Base-by-base conservation (phyloP, 306 rosid species). In the Quercus bicolor region DNA sequence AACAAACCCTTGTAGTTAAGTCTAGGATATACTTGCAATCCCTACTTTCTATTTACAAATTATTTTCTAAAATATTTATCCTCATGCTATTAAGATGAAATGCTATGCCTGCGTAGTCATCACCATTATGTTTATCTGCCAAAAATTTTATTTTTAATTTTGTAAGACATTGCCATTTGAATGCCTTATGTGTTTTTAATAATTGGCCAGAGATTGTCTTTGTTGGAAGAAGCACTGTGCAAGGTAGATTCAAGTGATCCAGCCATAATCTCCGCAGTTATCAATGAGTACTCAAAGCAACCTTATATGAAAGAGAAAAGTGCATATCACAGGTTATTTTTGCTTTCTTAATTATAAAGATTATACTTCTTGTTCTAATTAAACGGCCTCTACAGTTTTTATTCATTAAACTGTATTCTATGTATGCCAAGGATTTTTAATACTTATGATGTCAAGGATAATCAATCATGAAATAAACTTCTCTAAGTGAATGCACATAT, bases 141-240 rank as follows among this genome's bases (percentile, higher is more conserved):
- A 37, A 20, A 70, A 55, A 56, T 79, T 68, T 65, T 70, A 11
- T 48, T 48, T 13, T 48, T 48, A 10, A 6, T 12, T 48, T 48
- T 48, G 53, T 48, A 12, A 3, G 3, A 48, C 18, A 19, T 21
- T 70, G 80, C 80, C 26, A 45, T 43, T 83, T 28, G 56, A 81
- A 43, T 70, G 15, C 52, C 14, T 54, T 29, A 10, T 80, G 53
- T 71, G 81, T 68, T 72, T 80, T 70, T 75, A 12, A 74, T 84
- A 80, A 28, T 55, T 81, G 68, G 5, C 79, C 89, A 92, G 98
- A 89, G 82, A 65, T 75, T 94, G 77, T 56, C 85, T 74, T 52
- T 72, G 56, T 81, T 94, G 81, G 98, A 94, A 90, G 97, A 88
- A 88, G 89, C 85, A 23, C 84, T 94, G 43, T 83, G 31, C 86